Evolutionary conservation across 805 yeast species (phyloP).

Genomic region (Teunomyces funiuensis): DNA sequence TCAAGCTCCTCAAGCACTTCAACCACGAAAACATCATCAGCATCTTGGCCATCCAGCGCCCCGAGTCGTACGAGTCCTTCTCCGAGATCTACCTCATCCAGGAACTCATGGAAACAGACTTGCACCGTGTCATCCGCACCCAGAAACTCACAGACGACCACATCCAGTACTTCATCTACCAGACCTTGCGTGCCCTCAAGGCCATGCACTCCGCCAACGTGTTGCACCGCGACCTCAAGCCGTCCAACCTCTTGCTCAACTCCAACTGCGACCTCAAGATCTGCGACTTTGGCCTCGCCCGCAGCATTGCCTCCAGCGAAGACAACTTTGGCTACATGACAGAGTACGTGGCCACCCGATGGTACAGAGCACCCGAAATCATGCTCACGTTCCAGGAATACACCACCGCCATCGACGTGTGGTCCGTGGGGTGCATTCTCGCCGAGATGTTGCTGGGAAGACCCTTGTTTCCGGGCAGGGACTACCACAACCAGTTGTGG

Average conservation of each 20-base stretch:
- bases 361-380: slow-evolving; percentile 98
- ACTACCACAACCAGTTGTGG: slow-evolving; percentile 87
- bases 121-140: slow-evolving; percentile 76
- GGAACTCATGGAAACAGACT: slow-evolving; percentile 85
- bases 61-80: slow-evolving; percentile 70
- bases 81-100: slow-evolving; percentile 87
- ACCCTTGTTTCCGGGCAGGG: slow-evolving; percentile 92
- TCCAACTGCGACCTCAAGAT: slow-evolving; percentile 92
- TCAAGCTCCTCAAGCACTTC: slow-evolving; percentile 84
- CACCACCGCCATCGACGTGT: slow-evolving; percentile 91
- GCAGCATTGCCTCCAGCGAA: slow-evolving; percentile 59
- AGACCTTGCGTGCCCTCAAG: slow-evolving; percentile 84
- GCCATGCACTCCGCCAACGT: slow-evolving; percentile 93
- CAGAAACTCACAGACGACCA: slow-evolving; percentile 89
- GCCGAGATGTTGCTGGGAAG: slow-evolving; percentile 86
- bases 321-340: slow-evolving; percentile 84
- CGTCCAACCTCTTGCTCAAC: slow-evolving; percentile 80
- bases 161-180: slow-evolving; percentile 90
- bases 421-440: slow-evolving; percentile 95
- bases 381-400: slow-evolving; percentile 93
- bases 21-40: slow-evolving; percentile 92
- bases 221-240: slow-evolving; percentile 89
- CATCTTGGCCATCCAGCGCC: slow-evolving; percentile 85
- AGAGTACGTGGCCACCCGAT: slow-evolving; percentile 95
- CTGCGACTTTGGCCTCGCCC: slow-evolving; percentile 92